A percentile compares a stretch with the other conserved stretches of the same genome.
Evolutionary conservation across 1,284 basidiomycete genomes (phyloP).

Genomic region (Cystobasidium slooffiae): DNA sequence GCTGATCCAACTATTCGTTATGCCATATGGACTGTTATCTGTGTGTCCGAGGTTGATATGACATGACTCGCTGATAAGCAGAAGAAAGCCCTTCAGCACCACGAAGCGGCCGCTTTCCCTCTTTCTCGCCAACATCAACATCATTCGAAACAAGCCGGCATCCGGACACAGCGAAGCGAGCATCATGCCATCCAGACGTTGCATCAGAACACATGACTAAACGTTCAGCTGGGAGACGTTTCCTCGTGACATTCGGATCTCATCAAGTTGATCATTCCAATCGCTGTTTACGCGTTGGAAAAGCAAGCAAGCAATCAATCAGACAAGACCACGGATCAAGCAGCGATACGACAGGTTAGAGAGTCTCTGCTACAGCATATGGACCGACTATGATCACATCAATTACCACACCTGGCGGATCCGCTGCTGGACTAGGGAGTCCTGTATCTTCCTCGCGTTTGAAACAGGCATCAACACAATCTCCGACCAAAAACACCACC

Average conservation of each 20-base stretch:
- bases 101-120: no score
- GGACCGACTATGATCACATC: background rate
- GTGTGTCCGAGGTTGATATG: no score
- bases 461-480: background rate
- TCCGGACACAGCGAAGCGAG: no score
- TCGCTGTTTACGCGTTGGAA: slow-evolving; percentile 10
- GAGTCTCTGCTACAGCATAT: no score
- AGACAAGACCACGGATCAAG: background rate
- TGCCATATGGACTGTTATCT: no score
- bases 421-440: background rate
- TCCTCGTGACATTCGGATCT: background rate
- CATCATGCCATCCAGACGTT: no score
- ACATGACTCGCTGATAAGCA: no score
- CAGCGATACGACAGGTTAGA: background rate
- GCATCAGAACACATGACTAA: no score
- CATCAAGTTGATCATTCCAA: background rate
- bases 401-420: background rate
- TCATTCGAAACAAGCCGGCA: no score
- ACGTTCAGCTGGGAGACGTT: background rate
- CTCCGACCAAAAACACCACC: background rate
- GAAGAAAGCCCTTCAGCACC: no score
- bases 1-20: no score
- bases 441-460: background rate
- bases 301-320: background rate
- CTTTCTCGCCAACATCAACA: no score